Evolutionary conservation across 176 grass and related monocot species (phyloP).

Genomic region (Eleusine coracana): DNA sequence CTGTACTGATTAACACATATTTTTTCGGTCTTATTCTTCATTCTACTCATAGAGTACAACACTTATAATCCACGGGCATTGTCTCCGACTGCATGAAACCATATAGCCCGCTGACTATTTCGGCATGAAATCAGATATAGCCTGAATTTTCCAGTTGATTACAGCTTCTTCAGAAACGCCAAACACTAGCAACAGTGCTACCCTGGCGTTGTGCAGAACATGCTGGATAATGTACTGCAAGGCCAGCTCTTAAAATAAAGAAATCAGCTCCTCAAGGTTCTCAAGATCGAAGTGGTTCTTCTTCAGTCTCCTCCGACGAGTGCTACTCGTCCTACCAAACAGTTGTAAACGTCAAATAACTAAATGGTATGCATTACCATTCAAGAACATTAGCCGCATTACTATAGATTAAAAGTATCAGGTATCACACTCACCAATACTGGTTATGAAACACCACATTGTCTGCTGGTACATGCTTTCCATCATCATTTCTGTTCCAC

Average conservation of each 20-base stretch:
- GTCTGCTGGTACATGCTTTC: conserved; percentile 69
- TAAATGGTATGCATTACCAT: background rate
- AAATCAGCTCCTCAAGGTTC: conserved; percentile 50
- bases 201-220: background rate
- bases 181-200: background rate
- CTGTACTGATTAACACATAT: background rate
- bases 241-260: conserved; percentile 35
- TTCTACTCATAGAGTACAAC: background rate
- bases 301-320: conserved; percentile 73
- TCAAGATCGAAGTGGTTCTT: conserved; percentile 58
- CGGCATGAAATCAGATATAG: background rate
- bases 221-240: background rate
- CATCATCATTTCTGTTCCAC: conserved; percentile 95
- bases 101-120: background rate
- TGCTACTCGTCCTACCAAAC: conserved; percentile 65
- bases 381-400: background rate
- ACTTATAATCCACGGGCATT: background rate
- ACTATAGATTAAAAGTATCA: background rate
- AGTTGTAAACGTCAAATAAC: background rate
- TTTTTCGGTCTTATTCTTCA: background rate
- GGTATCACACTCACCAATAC: conserved; percentile 61
- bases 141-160: background rate
- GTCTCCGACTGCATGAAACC: background rate
- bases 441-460: conserved; percentile 84
- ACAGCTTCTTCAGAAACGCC: background rate